Percentiles rank a stretch among this genome's conserved stretches.
Evolutionary conservation across 139 green algal species (phyloP).

Genomic region (Desmodesmus armatus): DNA sequence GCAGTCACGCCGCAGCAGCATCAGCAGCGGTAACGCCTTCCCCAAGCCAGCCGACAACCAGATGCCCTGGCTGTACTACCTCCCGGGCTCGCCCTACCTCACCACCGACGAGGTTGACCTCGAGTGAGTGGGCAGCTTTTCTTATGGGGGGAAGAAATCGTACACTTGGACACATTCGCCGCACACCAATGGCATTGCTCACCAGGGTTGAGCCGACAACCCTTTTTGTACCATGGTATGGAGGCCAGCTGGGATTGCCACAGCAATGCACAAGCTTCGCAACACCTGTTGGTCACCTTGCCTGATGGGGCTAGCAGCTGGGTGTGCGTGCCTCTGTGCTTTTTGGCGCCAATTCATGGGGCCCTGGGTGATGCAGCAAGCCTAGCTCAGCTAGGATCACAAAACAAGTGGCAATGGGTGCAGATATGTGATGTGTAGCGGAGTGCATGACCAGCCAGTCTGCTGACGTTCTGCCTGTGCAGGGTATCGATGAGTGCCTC

Average conservation of each 20-base stretch:
- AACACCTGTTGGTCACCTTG: too few species aligned
- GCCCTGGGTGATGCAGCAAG: too few species aligned
- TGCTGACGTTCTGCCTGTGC: not conserved
- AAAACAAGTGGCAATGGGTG: not conserved
- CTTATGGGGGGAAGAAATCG: too few species aligned
- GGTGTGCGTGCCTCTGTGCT: too few species aligned
- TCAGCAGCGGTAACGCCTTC: not conserved
- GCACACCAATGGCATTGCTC: too few species aligned
- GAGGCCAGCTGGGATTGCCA: not conserved
- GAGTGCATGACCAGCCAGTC: too few species aligned
- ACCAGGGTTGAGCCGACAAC: too few species aligned
- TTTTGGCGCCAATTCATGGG: too few species aligned
- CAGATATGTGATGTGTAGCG: not conserved
- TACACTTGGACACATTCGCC: too few species aligned
- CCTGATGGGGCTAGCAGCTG: too few species aligned
- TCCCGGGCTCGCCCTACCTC: constrained; percentile 45
- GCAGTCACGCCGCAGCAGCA: not conserved
- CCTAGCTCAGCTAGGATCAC: too few species aligned
- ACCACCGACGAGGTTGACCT: constrained; percentile 53
- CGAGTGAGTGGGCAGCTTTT: constrained; percentile 54
- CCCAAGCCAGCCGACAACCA: constrained; percentile 47
- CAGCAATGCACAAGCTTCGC: not conserved
- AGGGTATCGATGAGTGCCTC: constrained; percentile 40
- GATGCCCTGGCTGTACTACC: constrained; percentile 71
- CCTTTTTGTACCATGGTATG: too few species aligned